Base-by-base conservation (phyloP, 352 stramenopile genomes). In the Phytophthora tentaculata region DNA sequence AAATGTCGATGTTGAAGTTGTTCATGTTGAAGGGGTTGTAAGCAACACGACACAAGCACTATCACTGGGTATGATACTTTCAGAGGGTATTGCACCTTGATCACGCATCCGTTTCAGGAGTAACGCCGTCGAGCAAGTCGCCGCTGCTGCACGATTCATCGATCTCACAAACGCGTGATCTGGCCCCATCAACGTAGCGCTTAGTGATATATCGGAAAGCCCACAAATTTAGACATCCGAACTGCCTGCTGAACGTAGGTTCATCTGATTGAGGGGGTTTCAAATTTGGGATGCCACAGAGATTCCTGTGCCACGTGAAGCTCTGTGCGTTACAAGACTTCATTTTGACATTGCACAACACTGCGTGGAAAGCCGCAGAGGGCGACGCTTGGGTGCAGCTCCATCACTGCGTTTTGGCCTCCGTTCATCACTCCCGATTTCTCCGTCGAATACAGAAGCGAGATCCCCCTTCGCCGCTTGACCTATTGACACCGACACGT, bases 401-500 rank as follows among this genome's bases (percentile, higher is more conserved):
- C 26, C 20, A 22, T 13, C 3, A 20, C 9, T n/a, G 52, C 35
- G 26, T 54, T 52, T 60, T 39, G 35, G 0, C 10, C 3, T 26
- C 20, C 58, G 22, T 64, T 47, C 43, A 49, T 73, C 69, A 77
- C 56, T 77, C 39, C 37, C 50, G 10, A 72, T 72, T 68, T 71
- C 64, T 64, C 60, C 24, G 35, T 65, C 56, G 47, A 51, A 41
- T 39, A 22, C 61, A 51, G 28, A 56, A 60, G 29, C 45, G 61
- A 28, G 55, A 45, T 65, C 51, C 24, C 20, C 55, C 44, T 64
- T 56, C 56, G 26, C 56, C 43, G 17, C 28, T 59, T 19, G 7
- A 68, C n/a, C 20, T 49, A n/a, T n/a, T n/a, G n/a, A 68, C 65
- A 49, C 45, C 26, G 45, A 49, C 52, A 44, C 60, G 59, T 71